Percentiles rank a stretch among this genome's conserved stretches.
Evolutionary conservation across 129 eudicot genomes (phyloP).

Genomic region (Pulicaria dysenterica): DNA sequence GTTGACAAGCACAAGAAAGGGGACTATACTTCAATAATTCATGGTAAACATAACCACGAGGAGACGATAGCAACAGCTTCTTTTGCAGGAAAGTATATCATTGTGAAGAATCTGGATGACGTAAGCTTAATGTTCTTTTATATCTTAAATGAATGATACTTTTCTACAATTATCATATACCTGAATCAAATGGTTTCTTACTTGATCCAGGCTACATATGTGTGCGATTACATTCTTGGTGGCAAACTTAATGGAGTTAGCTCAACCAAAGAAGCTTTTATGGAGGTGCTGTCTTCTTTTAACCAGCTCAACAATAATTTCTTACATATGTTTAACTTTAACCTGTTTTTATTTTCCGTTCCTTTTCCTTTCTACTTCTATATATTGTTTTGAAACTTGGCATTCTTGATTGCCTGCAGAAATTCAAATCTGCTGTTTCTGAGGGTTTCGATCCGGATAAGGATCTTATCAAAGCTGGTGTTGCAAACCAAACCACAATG

Average conservation of each 20-base stretch:
- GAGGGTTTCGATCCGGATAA: slow-evolving; percentile 89
- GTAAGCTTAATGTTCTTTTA: slow-evolving; percentile 36
- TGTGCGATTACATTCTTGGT: slow-evolving; percentile 95
- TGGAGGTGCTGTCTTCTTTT: slow-evolving; percentile 50
- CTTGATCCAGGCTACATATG: slow-evolving; percentile 70
- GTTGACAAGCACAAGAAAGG: slow-evolving; percentile 96
- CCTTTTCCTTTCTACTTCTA: slow-evolving; percentile 1
- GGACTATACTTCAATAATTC: slow-evolving; percentile 85
- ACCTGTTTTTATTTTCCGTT: background rate
- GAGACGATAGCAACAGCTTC: slow-evolving; percentile 98
- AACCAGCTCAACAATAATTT: background rate
- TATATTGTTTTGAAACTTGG: slow-evolving; percentile 15
- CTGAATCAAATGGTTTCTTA: slow-evolving; percentile 5
- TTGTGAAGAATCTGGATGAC: slow-evolving; percentile 87
- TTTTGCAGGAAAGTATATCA: slow-evolving; percentile 84
- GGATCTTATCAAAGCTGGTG: slow-evolving; percentile 79
- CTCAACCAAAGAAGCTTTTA: slow-evolving; percentile 85
- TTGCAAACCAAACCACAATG: slow-evolving; percentile 99
- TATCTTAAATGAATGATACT: slow-evolving; percentile 4
- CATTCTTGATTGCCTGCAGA: slow-evolving; percentile 46
- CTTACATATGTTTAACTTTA: slow-evolving; percentile 3
- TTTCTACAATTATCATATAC: slow-evolving; percentile 1
- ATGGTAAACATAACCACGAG: slow-evolving; percentile 86
- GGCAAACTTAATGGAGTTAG: slow-evolving; percentile 93
- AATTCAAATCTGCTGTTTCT: slow-evolving; percentile 85